Base-by-base conservation (phyloP, 139 green algal genomes). In the Ettlia oleoabundans region DNA sequence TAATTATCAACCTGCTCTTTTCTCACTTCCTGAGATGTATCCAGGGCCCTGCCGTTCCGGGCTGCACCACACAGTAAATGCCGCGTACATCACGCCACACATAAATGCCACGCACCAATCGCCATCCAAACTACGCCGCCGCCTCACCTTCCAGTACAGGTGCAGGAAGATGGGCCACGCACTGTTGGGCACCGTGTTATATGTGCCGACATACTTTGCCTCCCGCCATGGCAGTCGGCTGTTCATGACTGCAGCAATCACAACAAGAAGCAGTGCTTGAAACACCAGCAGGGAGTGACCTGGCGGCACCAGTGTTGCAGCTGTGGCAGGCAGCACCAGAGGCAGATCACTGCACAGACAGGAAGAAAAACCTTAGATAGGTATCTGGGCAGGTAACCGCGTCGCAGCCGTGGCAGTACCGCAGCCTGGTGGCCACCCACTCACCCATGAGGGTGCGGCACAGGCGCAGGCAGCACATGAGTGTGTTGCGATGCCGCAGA, bases 401-500 rank as follows among this genome's bases (percentile, higher is more conserved):
- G n/a, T n/a, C n/a, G n/a, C n/a, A n/a, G n/a, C n/a, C n/a, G n/a
- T n/a, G n/a, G n/a, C n/a, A n/a, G n/a, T n/a, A n/a, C n/a, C n/a
- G n/a, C n/a, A 58, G 47, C 47, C 47, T 15, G 10, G 55, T 5
- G 30, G 18, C 18, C 55, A 28, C 5, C 21, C 18, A n/a, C 55
- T n/a, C 55, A 65, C 55, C 55, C 55, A 65, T 65, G 18, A 65
- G 55, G 15, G 55, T 65, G 55, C 55, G 55, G 55, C 55, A 65
- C 55, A 65, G 55, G 18, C 21, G 15, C 55, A 65, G 55, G 18
- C 5, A 15, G 21, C 55, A 65, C 55, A 65, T 65, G 18, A 65
- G 18, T 5, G 18, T 9, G 21, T 65, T 65, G 55, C 55, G 55
- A 22, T 65, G 15, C 55, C 55, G 55, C 55, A n/a, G 18, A n/a